Percentiles rank a stretch among this genome's conserved stretches.
phyloP scores from a whole-genome alignment of 495 filamentous ascomycete genomes.

The Lophium mytilinum region DNA sequence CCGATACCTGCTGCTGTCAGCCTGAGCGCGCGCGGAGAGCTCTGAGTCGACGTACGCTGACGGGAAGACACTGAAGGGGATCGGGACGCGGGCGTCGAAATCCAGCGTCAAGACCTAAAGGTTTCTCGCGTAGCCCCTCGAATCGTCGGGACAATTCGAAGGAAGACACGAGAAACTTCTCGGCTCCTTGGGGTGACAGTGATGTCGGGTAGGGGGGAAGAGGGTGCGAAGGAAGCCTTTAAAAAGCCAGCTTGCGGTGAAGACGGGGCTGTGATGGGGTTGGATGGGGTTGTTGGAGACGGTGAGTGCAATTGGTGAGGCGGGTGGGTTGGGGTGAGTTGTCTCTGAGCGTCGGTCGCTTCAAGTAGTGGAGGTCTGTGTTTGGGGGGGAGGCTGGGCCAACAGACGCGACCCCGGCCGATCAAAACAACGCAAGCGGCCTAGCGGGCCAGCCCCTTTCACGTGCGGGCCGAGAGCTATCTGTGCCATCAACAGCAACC shows the following conservation, averaged over 20 bases:
- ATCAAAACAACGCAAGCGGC: too few relatives aligned
- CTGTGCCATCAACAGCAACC: neutral
- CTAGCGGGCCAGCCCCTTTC: too few relatives aligned
- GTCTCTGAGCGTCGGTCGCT: neutral
- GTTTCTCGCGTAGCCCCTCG: constrained; percentile 92
- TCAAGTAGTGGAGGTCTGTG: neutral
- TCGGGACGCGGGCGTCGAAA: constrained; percentile 98
- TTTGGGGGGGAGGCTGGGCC: neutral
- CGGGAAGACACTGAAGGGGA: constrained; percentile 99
- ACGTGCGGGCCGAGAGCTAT: neutral
- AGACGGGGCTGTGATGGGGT: constrained; percentile 7
- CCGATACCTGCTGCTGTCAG: constrained; percentile 49
- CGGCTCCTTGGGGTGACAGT: constrained; percentile 45
- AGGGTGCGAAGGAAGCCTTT: constrained; percentile 3
- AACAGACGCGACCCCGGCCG: neutral
- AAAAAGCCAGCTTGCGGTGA: constrained; percentile 21
- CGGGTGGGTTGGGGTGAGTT: neutral
- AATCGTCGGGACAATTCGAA: constrained; percentile 73
- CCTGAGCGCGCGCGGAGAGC: too few relatives aligned
- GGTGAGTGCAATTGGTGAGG: neutral
- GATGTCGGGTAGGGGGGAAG: constrained; percentile 13
- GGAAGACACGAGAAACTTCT: constrained; percentile 88
- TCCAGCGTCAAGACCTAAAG: constrained; percentile 90
- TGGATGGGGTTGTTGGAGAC: constrained; percentile 5
- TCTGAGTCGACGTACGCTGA: constrained; percentile 46